Conservation (phyloP, 1,139 yeast species). For the Taphrina confusa region DNA sequence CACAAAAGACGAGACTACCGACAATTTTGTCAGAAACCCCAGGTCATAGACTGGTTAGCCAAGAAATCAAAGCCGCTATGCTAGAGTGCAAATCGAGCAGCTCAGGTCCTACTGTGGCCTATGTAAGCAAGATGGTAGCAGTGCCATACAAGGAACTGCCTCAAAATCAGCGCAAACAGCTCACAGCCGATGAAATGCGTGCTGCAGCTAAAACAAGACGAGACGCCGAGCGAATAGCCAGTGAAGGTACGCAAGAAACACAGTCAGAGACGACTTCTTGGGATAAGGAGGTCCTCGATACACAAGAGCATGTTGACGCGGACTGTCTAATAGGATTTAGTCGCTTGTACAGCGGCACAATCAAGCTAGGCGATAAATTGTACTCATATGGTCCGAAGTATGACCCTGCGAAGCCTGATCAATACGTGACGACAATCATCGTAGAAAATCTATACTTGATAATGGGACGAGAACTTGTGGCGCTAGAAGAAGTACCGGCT, state of each 20-base stretch:
- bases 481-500: constrained; percentile 80
- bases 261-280: constrained; percentile 37
- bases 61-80: constrained; percentile 59
- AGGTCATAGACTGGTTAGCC: constrained; percentile 55
- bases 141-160: constrained; percentile 82
- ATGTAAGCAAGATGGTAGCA: constrained; percentile 85
- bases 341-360: constrained; percentile 81
- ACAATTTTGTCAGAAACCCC: constrained; percentile 64
- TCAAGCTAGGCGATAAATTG: constrained; percentile 71
- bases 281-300: constrained; percentile 38
- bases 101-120: constrained; percentile 67
- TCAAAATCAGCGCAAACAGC: constrained; percentile 48
- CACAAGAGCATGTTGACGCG: constrained; percentile 47
- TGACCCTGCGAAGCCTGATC: constrained; percentile 66
- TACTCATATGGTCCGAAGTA: constrained; percentile 83
- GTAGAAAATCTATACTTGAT: constrained; percentile 73
- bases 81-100: constrained; percentile 58
- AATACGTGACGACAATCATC: constrained; percentile 56
- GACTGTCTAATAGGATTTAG: constrained; percentile 84
- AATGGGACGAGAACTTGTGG: constrained; percentile 89
- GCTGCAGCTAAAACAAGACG: constrained; percentile 56
- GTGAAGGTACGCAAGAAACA: background rate
- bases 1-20: constrained; percentile 73
- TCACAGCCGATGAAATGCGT: constrained; percentile 57
- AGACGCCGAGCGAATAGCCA: constrained; percentile 47